Evolutionary conservation across 2,329 filamentous ascomycete species (phyloP), one percentile per base, ranked within the genome.

Genomic region (Calcarisporium arbuscula): DNA sequence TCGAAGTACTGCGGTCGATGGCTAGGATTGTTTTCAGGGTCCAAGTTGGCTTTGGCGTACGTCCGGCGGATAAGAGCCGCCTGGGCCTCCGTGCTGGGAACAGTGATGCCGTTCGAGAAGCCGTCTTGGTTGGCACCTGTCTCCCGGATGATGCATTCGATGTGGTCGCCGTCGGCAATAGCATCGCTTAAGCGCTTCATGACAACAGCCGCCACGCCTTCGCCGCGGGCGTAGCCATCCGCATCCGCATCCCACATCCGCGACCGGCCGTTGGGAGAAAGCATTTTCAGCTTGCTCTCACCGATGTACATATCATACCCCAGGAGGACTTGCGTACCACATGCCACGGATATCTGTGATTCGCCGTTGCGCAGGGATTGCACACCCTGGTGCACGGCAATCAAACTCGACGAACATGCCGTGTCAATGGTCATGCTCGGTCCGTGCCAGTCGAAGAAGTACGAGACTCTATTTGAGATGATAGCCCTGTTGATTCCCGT

Each of bases 111-210:
- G 10, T 19, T 27, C 0, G 43, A 48, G 4, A 19, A 19, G 8
- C 51, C 51, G n/a, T 51, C 51, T 8, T 45, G 39, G 30, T 49
- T 49, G 5, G 47, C 30, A 4, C 34, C 50, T 3, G 44, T 51
- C 11, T 38, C 50, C 2, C 46, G 34, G 17, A 55, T 50, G 19
- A 56, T 20, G 25, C 38, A 38, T 6, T 46, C 34, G n/a, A 57
- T 53, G 14, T 34, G 14, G 23, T 56, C 47, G 8, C 48, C 46
- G 36, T 57, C 46, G 12, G 5, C 47, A 6, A 74, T 38, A 0
- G 73, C 73, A 2, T 56, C 42, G 9, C 44, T 54, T 5, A 74
- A 51, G 3, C 45, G 48, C 44, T 76, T 77, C 8, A 77, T 39
- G 0, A 73, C 48, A 0, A 75, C 44, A 0, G 57, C 51, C 1